Conservation (phyloP, 2,329 filamentous ascomycete species). For the Hawksworthiomyces lignivorus region DNA sequence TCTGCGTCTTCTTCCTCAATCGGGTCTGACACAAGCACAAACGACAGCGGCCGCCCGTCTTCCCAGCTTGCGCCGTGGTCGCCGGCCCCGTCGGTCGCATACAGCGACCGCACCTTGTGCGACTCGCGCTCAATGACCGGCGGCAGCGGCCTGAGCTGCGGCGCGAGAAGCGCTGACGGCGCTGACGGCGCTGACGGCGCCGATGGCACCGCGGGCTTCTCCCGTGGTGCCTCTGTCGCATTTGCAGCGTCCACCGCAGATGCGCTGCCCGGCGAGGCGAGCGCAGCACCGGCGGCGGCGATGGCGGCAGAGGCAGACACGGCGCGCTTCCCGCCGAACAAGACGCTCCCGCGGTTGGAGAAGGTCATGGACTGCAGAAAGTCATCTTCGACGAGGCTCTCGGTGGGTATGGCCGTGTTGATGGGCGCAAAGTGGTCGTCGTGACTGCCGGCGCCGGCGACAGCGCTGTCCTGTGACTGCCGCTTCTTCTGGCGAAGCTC, state of each 20-base stretch:
- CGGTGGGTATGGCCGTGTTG: slow-evolving; percentile 48
- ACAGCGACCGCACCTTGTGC: slow-evolving; percentile 61
- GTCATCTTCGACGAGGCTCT: slow-evolving; percentile 49
- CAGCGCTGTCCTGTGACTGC: not conserved
- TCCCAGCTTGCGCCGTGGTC: slow-evolving; percentile 33
- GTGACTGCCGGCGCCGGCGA: not conserved
- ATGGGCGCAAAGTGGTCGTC: slow-evolving; percentile 32
- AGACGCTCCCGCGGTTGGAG: slow-evolving; percentile 56
- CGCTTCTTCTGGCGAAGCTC: slow-evolving; percentile 4
- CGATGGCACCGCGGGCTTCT: slow-evolving; percentile 3
- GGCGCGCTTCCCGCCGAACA: slow-evolving; percentile 44
- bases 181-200: slow-evolving; percentile 12
- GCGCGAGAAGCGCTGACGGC: slow-evolving; percentile 1
- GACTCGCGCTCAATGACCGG: slow-evolving; percentile 54
- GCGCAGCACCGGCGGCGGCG: not conserved
- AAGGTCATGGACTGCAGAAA: slow-evolving; percentile 50
- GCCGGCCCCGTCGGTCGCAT: slow-evolving; percentile 44
- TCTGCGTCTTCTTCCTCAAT: slow-evolving; percentile 44
- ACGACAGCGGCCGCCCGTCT: slow-evolving; percentile 40
- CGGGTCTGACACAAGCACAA: slow-evolving; percentile 41
- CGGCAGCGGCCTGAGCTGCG: slow-evolving; percentile 37
- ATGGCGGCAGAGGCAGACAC: slow-evolving; percentile 11
- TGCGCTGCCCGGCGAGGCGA: not conserved
- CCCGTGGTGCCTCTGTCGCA: too few relatives aligned
- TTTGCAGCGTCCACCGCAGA: not conserved